Evolutionary conservation across 768 basidiomycete genomes (phyloP).

Genomic region (Leccinum incarnatum): DNA sequence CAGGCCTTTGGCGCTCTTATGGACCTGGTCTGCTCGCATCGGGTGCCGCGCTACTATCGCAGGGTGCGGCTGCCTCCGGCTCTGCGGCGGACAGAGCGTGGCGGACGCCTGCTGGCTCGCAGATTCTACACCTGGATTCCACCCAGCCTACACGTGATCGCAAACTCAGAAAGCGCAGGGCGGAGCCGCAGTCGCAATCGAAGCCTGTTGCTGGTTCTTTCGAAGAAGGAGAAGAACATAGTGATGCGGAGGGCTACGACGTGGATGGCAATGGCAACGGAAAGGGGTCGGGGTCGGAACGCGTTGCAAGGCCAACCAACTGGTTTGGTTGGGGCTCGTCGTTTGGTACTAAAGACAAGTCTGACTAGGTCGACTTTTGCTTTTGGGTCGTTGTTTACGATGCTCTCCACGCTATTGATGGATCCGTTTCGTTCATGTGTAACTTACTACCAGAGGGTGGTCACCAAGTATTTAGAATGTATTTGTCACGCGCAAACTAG

Average conservation of each 20-base stretch:
- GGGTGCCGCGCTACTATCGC: constrained; percentile 60
- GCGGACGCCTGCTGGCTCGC: constrained; percentile 31
- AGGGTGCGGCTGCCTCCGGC: constrained; percentile 44
- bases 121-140: constrained; percentile 26
- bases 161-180: constrained; percentile 47
- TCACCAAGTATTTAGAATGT: constrained; percentile 9
- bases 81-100: constrained; percentile 27
- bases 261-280: constrained; percentile 22
- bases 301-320: constrained; percentile 31
- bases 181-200: constrained; percentile 39
- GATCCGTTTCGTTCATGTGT: not conserved
- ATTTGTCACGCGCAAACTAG: not conserved
- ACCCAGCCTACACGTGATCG: constrained; percentile 41
- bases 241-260: constrained; percentile 66
- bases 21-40: constrained; percentile 70
- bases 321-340: constrained; percentile 36
- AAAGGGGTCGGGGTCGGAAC: constrained; percentile 17
- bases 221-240: constrained; percentile 62
- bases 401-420: not conserved
- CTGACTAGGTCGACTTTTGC: constrained; percentile 10
- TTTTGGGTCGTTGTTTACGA: not conserved
- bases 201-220: constrained; percentile 33
- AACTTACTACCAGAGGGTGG: not conserved
- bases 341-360: constrained; percentile 18
- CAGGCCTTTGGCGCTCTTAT: constrained; percentile 73